Base-by-base conservation (phyloP, 2,329 filamentous ascomycete genomes). In the Zalaria obscura region DNA sequence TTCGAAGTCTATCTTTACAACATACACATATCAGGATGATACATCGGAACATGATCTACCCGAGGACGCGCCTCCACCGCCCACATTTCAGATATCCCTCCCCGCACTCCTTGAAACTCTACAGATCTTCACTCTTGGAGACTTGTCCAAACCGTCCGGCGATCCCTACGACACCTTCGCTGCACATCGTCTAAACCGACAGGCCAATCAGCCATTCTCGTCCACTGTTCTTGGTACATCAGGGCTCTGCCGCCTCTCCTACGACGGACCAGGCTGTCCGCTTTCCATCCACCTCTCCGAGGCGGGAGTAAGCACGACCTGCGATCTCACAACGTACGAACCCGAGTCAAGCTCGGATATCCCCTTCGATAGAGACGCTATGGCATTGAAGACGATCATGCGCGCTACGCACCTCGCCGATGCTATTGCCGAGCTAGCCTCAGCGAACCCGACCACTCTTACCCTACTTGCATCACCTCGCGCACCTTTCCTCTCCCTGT, bases 341-440 rank as follows among this genome's bases (percentile, higher is more conserved):
- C 52, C 55, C 6, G 47, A 52, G 18, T 58, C 54, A 6, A 59
- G 56, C 38, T 45, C 49, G n/a, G 81, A 88, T 40, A 96, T 98
- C 36, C 91, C 89, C 0, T 86, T 98, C 50, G 78, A 89, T 54
- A 76, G 87, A 28, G 75, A 86, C 39, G 75, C 79, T 40, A 69
- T 96, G 5, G 70, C 77, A 5, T 83, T 95, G 66, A 98, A 96
- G 59, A 86, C 94, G 45, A 96, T 98, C 56, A 94, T 95, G 83
- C 83, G 80, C 50, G 76, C 80, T 7, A 73, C 73, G 29, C 80
- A 75, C 61, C 72, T 89, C 4, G 71, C 82, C 7, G 83, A 88
- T 53, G 77, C 79, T 10, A 67, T 88, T 34, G 71, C 74, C 1
- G 83, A 89, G 55, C 71, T 81, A 8, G 67, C 69, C 29, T 70